Base-by-base conservation (phyloP, 768 basidiomycete genomes). In the Suillus lakei region DNA sequence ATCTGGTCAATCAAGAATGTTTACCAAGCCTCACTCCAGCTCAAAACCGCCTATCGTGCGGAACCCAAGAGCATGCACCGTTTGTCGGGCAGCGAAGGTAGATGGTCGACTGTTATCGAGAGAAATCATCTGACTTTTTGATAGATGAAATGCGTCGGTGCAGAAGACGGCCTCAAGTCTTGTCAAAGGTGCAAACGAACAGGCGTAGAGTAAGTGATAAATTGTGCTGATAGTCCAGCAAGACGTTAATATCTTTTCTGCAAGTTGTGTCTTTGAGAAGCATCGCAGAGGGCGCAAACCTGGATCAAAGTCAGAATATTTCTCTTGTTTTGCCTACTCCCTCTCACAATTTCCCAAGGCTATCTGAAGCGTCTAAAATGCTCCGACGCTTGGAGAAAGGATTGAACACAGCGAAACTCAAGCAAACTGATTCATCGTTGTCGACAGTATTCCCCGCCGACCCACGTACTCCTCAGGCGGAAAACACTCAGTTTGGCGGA, bases 61-160 rank as follows among this genome's bases (percentile, higher is more conserved):
- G 67, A 85, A 84, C 62, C 83, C 85, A 54, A 76, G 85, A 59
- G 93, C 93, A 21, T 95, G 93, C 74, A 93, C 91, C 46, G 92
- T 93, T 70, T 95, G 93, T 76, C 88, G 92, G 51, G 85, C 87
- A 61, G 92, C 93, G 67, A 95, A 95, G 86, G 93, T 90, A 69
- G 44, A 68, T 53, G 64, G 59, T 43, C 67, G 46, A 63, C 64
- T 66, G 41, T 66, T 62, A 61, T 65, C 64, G 61, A 68, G 54
- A 59, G 62, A 44, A 36, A 26, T 61, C 30, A 62, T 58, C 63
- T 77, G 64, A 73, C 66, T 55, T 53, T 62, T 41, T 59, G 60
- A 51, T 69, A 95, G 93, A 95, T 95, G 93, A 93, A 94, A 77
- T 95, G 93, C 71, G 92, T 95, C 65, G 93, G 92, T 53, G 91